Evolutionary conservation across 176 grass and related monocot species (phyloP), one percentile per base, ranked within the genome.

Genomic region (Microstegium vimineum): DNA sequence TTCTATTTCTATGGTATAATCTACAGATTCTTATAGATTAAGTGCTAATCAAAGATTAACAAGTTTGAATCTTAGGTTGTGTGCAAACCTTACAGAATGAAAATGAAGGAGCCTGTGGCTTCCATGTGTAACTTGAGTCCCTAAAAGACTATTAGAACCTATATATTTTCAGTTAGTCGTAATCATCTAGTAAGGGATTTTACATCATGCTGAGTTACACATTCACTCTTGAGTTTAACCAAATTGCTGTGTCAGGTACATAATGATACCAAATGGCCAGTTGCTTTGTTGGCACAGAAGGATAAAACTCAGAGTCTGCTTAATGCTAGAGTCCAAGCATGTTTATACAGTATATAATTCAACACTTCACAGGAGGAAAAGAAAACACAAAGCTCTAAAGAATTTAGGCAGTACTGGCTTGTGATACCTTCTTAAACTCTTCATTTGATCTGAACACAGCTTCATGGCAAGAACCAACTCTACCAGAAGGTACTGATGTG

Each of bases 371-470:
- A 33, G n/a, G 31, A 18, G 26, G 43, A 11, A 81, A n/a, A n/a
- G n/a, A n/a, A n/a, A n/a, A 69, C 41, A 85, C 8, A 47, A 81
- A 81, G 62, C 10, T 30, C 38, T 40, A 54, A 26, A 62, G 27
- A 79, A 73, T 74, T 22, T 32, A 11, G 77, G 18, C 51, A 11
- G 43, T 41, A 42, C 14, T 76, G 31, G 42, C 63, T 52, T n/a
- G n/a, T n/a, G n/a, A 18, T 81, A 97, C 95, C 89, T 93, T 94
- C 76, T 94, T 97, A 77, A 94, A 97, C 69, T 97, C 92, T 88
- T 93, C 95, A 63, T 97, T 94, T 84, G 92, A 93, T 79, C 88
- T 85, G 51, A 91, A 97, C 51, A 93, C 84, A 70, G 95, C 90
- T 83, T 92, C 95, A 87, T 80, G 84, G 35, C 84, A 89, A 70